Percentiles rank a stretch among this genome's conserved stretches.
phyloP scores from a whole-genome alignment of 2,329 filamentous ascomycete species.

The Colletotrichum sp. region DNA sequence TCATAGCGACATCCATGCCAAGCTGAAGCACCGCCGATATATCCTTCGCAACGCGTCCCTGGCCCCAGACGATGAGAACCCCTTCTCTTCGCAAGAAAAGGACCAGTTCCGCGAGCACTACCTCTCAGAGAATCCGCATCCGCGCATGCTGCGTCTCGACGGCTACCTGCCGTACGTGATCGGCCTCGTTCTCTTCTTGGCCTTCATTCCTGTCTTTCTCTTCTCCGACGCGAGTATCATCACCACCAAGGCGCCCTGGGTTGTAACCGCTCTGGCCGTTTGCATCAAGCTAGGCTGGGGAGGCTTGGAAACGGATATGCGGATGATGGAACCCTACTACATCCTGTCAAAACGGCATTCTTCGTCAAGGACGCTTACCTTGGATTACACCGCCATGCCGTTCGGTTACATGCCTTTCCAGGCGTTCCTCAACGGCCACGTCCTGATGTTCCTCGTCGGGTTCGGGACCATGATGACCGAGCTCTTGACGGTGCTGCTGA shows the following conservation, averaged over 20 bases:
- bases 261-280: constrained; percentile 70
- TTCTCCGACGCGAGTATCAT: constrained; percentile 61
- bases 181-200: constrained; percentile 60
- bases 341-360: constrained; percentile 71
- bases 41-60: constrained; percentile 74
- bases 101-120: constrained; percentile 55
- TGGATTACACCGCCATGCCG: constrained; percentile 77
- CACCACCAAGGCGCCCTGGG: constrained; percentile 67
- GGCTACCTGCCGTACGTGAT: constrained; percentile 67
- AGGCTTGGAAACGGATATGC: constrained; percentile 70
- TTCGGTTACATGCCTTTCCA: constrained; percentile 69
- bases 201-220: constrained; percentile 65
- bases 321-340: constrained; percentile 78
- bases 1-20: constrained; percentile 70
- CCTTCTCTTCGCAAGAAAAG: constrained; percentile 42
- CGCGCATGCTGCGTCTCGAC: constrained; percentile 67
- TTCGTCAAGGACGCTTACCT: constrained; percentile 67
- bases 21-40: constrained; percentile 70
- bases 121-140: constrained; percentile 67
- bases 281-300: constrained; percentile 72
- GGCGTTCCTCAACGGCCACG: constrained; percentile 68
- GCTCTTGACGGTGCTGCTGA: constrained; percentile 72
- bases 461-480: constrained; percentile 76
- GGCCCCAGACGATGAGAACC: constrained; percentile 64
- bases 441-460: constrained; percentile 71